Evolutionary conservation across 2,329 filamentous ascomycete species (phyloP).

Genomic region (Chrysoporthe cubensis): DNA sequence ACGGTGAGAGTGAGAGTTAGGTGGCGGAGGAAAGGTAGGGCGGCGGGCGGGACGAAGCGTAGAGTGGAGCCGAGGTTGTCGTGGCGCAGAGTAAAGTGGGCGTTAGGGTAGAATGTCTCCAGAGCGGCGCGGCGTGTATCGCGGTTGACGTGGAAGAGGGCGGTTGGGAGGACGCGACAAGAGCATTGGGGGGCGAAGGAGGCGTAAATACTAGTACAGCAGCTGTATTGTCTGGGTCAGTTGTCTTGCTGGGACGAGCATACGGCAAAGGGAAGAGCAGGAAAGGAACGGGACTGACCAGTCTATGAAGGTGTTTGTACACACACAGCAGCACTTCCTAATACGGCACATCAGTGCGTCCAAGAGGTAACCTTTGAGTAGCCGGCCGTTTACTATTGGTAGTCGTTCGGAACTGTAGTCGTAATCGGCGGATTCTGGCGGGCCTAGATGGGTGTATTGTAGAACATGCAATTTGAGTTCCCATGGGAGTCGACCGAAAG

Average conservation of each 20-base stretch:
- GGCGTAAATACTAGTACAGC: conserved; percentile 8
- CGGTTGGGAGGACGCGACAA: conserved; percentile 2
- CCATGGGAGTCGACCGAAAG: conserved; percentile 9
- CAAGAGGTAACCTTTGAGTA: not conserved
- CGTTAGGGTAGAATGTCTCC: not conserved
- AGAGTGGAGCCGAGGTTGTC: conserved; percentile 13
- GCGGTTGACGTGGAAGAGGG: conserved; percentile 6
- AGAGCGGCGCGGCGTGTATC: conserved; percentile 6
- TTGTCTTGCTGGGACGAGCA: not conserved
- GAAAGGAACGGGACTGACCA: conserved; percentile 3
- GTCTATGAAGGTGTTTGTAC: conserved; percentile 6
- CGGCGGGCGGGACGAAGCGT: not conserved
- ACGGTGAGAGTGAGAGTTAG: not conserved
- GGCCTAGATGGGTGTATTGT: conserved; percentile 6
- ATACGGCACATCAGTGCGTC: not conserved
- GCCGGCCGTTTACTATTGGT: conserved; percentile 1
- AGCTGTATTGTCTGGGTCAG: conserved; percentile 4
- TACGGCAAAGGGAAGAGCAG: not conserved
- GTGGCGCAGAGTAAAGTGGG: conserved; percentile 8
- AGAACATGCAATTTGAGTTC: conserved; percentile 6
- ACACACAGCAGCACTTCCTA: not conserved
- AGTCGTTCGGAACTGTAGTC: not conserved
- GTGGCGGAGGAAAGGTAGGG: conserved; percentile 7
- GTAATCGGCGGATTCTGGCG: not conserved
- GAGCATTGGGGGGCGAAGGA: conserved; percentile 8